Evolutionary conservation across 2,329 filamentous ascomycete species (phyloP), one percentile per base, ranked within the genome.

Genomic region (Thelonectria discophora): DNA sequence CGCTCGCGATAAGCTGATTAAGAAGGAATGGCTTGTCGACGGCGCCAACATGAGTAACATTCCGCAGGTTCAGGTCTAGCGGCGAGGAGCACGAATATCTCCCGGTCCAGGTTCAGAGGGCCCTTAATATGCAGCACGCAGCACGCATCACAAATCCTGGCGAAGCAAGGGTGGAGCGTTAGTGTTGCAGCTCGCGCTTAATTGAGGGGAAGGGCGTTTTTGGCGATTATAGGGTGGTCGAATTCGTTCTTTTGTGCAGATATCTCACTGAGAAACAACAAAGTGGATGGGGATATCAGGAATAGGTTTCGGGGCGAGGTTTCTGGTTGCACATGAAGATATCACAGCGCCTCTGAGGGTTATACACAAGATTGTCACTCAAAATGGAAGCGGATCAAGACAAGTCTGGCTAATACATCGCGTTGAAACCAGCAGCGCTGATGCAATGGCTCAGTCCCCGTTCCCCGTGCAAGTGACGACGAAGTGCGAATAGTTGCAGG

Each of bases 1-100:
- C 17, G 88, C 90, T 50, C 87, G 88, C 52, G 88, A 94, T 57
- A 84, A 86, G 64, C 80, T 99, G 60, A 87, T 97, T 71, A 88
- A 90, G 68, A 82, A 87, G 53, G 87, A 90, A 62, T 94, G 92
- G 88, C 83, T 94, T 55, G 83, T 85, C 56, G 87, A 89, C 61
- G 90, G 90, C 60, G 91, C 89, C 39, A 88, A 89, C 68, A 83
- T 92, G 76, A 86, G 86, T 45, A 90, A 88, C 67, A 84, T 97
- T 56, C 92, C 93, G 2, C 73, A 75, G 52, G 73, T 77, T 20
- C 75, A 77, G 60, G 70, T 52, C 69, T 80, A 72, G 63, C 60
- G 42, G 20, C 37, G 51, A 52, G 39, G 17, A 51, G 3, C 6
- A 3, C 3, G 21, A 24, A 24, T 3, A 24, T 24, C 6, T 24